phyloP scores from a whole-genome alignment of 306 rosid genomes.

The Vigna radiata region DNA sequence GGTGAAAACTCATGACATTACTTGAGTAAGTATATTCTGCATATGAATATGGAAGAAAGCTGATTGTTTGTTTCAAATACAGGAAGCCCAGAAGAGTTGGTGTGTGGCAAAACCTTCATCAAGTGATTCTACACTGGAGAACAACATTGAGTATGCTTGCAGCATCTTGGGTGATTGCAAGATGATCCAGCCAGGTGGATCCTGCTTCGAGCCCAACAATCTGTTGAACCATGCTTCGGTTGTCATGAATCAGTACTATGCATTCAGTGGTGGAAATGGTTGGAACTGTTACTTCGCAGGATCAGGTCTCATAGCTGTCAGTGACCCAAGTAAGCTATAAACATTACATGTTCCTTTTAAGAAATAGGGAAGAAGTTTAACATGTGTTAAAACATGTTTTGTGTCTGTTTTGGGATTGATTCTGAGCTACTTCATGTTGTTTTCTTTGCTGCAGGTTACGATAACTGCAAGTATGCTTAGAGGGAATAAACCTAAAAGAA shows the following conservation, averaged over 20 bases:
- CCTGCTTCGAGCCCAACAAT: constrained; percentile 48
- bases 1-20: constrained; percentile 13
- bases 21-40: not conserved
- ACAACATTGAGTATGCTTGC: constrained; percentile 45
- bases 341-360: not conserved
- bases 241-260: constrained; percentile 59
- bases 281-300: constrained; percentile 49
- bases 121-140: constrained; percentile 11
- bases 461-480: constrained; percentile 38
- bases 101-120: constrained; percentile 49
- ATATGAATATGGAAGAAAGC: not conserved
- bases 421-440: not conserved
- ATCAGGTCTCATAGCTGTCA: constrained; percentile 37
- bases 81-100: constrained; percentile 37
- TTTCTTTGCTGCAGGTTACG: constrained; percentile 42
- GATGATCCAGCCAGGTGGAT: constrained; percentile 43
- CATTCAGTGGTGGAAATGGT: constrained; percentile 23
- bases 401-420: not conserved
- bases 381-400: not conserved
- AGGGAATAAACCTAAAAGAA: not conserved
- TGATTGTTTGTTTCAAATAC: not conserved
- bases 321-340: constrained; percentile 51
- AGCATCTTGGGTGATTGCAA: constrained; percentile 8
- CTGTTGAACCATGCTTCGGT: constrained; percentile 51
- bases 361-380: not conserved